Evolutionary conservation across 495 filamentous ascomycete genomes (phyloP), one percentile per base, ranked within the genome.

Genomic region (Penicillium tannophilum): DNA sequence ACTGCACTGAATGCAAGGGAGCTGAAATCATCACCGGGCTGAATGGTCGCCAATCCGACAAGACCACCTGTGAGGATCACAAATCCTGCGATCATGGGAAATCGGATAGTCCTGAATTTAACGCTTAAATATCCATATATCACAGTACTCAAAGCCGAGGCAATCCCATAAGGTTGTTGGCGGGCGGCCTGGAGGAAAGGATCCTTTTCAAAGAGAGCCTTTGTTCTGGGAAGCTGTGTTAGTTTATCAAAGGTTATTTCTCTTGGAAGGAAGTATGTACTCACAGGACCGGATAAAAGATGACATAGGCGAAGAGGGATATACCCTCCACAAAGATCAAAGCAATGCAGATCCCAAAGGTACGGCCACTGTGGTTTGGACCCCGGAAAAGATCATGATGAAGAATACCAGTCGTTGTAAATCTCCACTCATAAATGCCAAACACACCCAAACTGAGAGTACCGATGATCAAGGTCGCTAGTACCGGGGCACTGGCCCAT

Each of bases 261-360:
- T 16, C 14, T 42, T 16, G 39, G 14, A 11, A 23, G 12, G 12
- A 7, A 1, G 39, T 20, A 28, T 45, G 17, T 6, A n/a, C 53
- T 47, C 31, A 61, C 59, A 61, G 28, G 20, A 42, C 23, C 0
- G 53, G 59, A 19, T 61, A 61, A 48, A 61, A 56, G 0, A 61
- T 61, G 9, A 51, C 41, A 42, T 56, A 61, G 20, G 53, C 41
- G 33, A 61, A 61, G 8, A 61, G 54, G 12, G 52, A 14, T 20
- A 61, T 56, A 3, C 53, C 59, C 46, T 61, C 53, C 12, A 61
- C 52, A 33, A 61, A 61, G n/a, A 61, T 61, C 20, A 61, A 52
- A 4, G 36, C 59, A 46, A 61, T 39, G 42, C 47, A 61, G 9
- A 61, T 46, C 28, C 47, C 59, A 30, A 56, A 56, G 4, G 53